phyloP scores from a whole-genome alignment of 129 eudicot species.

The Kitagawia praeruptora region DNA sequence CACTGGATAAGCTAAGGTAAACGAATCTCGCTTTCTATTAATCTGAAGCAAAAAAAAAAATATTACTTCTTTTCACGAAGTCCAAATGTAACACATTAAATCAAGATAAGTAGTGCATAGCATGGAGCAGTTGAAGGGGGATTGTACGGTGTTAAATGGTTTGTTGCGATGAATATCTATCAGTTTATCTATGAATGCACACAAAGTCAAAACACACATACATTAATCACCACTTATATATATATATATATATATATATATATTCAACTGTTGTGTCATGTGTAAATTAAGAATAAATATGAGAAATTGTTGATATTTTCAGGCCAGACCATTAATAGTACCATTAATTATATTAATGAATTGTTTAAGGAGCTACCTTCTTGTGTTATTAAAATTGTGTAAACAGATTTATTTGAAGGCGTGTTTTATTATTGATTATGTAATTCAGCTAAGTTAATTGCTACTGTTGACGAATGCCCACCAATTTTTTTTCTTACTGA shows the following conservation, averaged over 20 bases:
- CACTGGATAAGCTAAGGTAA: conserved; percentile 38
- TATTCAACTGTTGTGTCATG: background rate
- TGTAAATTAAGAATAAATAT: background rate
- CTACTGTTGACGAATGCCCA: background rate
- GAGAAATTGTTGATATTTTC: background rate
- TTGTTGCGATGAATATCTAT: no score
- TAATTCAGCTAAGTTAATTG: background rate
- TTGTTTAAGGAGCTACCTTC: conserved; percentile 8
- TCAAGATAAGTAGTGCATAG: background rate
- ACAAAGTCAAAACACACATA: background rate
- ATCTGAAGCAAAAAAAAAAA: background rate
- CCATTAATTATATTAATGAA: no score
- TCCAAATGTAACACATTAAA: background rate
- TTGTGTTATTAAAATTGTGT: conserved; percentile 11
- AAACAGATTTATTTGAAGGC: conserved; percentile 31
- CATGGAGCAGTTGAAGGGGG: background rate
- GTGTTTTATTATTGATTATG: background rate
- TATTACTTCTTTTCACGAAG: background rate
- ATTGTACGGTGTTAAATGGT: no score
- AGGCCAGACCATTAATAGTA: conserved; percentile 40
- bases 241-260: no score
- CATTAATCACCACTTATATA: background rate
- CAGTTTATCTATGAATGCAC: background rate
- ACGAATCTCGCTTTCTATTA: background rate
- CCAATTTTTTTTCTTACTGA: background rate